Conservation (phyloP, 2,329 filamentous ascomycete species). For the Ophiostoma ulmi region DNA sequence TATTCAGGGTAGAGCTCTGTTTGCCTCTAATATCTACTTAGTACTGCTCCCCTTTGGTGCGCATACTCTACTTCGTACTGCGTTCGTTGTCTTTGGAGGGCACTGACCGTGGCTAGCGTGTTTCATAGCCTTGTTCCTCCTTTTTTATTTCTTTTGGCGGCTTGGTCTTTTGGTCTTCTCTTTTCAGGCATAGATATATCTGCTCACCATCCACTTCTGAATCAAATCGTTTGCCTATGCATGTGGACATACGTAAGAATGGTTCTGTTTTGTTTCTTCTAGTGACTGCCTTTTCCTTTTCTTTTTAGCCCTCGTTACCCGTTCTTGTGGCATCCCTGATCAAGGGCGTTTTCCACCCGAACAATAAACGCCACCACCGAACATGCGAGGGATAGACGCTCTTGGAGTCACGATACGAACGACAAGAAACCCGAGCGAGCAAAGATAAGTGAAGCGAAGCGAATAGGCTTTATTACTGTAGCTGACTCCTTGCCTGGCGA, state of each 20-base stretch:
- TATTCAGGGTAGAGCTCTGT: neutral
- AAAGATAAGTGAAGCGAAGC: neutral
- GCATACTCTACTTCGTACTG: neutral
- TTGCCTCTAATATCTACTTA: neutral
- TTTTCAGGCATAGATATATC: neutral
- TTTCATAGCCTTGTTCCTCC: constrained; percentile 15
- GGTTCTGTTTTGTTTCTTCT: constrained; percentile 1
- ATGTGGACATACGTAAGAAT: constrained; percentile 1
- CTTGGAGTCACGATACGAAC: neutral
- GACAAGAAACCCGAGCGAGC: neutral
- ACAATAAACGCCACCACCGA: constrained; percentile 7
- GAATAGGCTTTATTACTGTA: neutral
- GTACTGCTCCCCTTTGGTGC: neutral
- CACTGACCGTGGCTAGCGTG: neutral
- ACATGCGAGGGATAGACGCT: neutral
- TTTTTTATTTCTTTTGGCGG: constrained; percentile 9
- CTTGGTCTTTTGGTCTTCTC: neutral
- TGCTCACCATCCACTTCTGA: neutral
- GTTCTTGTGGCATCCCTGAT: constrained; percentile 3
- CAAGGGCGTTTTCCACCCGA: neutral
- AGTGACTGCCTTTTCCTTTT: neutral
- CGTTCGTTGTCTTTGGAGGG: neutral
- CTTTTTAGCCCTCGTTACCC: neutral
- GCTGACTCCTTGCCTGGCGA: too few species aligned
- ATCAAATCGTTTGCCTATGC: neutral